Conservation (phyloP, 2,329 filamentous ascomycete genomes). For the Alternaria consortialis region DNA sequence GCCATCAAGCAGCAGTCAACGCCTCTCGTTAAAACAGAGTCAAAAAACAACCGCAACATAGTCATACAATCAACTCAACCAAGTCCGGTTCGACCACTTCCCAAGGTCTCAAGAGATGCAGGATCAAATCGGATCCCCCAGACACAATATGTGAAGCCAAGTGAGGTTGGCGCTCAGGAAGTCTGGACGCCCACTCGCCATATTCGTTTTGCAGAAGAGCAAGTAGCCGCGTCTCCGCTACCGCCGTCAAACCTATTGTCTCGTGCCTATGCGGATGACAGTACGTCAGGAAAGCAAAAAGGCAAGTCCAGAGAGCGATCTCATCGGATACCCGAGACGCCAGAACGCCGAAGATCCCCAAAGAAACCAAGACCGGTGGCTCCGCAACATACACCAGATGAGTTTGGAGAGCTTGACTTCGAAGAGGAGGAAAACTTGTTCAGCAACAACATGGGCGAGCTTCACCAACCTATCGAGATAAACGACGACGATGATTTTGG, state of each 20-base stretch:
- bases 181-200: constrained; percentile 37
- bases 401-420: constrained; percentile 39
- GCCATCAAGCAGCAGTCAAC: constrained; percentile 34
- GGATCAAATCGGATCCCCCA: constrained; percentile 36
- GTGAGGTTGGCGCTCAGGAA: constrained; percentile 38
- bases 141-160: constrained; percentile 48
- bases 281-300: not conserved
- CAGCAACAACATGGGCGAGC: constrained; percentile 23
- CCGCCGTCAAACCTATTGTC: constrained; percentile 18
- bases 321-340: constrained; percentile 37
- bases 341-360: constrained; percentile 27
- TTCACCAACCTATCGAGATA: constrained; percentile 17
- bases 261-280: not conserved
- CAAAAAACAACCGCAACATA: constrained; percentile 23
- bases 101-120: constrained; percentile 12
- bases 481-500: constrained; percentile 29
- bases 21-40: constrained; percentile 17
- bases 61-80: constrained; percentile 46
- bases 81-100: constrained; percentile 29
- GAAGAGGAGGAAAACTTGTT: constrained; percentile 31
- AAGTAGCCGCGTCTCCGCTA: constrained; percentile 23
- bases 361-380: constrained; percentile 11
- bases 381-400: constrained; percentile 23
- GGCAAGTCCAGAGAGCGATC: constrained; percentile 21
- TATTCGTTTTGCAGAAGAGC: constrained; percentile 39